Conservation (phyloP, 495 filamentous ascomycete genomes). For the Coniosporium apollinis region DNA sequence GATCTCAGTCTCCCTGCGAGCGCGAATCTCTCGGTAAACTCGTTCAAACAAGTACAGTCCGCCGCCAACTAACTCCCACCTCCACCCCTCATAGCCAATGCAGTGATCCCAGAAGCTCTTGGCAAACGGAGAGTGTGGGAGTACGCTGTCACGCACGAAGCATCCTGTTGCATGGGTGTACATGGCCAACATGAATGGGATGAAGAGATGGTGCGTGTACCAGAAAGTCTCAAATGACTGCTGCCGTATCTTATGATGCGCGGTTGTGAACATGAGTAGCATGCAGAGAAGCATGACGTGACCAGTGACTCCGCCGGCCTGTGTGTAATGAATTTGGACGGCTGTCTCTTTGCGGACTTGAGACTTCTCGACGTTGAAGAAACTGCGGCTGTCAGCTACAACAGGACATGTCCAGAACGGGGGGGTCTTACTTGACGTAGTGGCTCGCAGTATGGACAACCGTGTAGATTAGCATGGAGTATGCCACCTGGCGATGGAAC, state of each 20-base stretch:
- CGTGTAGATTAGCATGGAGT: constrained; percentile 68
- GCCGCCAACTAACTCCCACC: constrained; percentile 88
- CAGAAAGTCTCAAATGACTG: constrained; percentile 97
- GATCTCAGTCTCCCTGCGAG: constrained; percentile 69
- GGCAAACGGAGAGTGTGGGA: constrained; percentile 69
- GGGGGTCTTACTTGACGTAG: constrained; percentile 75
- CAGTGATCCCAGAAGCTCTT: constrained; percentile 85
- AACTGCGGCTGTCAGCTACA: constrained; percentile 35
- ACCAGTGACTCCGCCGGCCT: constrained; percentile 82
- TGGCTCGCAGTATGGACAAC: constrained; percentile 62
- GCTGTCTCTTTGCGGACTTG: constrained; percentile 69
- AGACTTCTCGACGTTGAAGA: constrained; percentile 83
- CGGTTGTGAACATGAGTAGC: constrained; percentile 95
- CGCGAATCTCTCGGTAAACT: constrained; percentile 79
- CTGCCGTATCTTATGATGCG: constrained; percentile 82
- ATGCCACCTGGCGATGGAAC: constrained; percentile 94
- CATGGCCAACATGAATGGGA: constrained; percentile 82
- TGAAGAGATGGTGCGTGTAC: constrained; percentile 97
- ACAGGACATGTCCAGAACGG: not conserved
- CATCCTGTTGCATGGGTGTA: constrained; percentile 95
- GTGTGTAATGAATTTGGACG: constrained; percentile 82
- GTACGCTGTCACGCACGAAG: constrained; percentile 46
- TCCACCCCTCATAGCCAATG: constrained; percentile 90
- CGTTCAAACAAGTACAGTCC: constrained; percentile 74
- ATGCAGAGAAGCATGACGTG: constrained; percentile 98